phyloP scores from a whole-genome alignment of 2,329 filamentous ascomycete species.

The Fusarium multiceps region DNA sequence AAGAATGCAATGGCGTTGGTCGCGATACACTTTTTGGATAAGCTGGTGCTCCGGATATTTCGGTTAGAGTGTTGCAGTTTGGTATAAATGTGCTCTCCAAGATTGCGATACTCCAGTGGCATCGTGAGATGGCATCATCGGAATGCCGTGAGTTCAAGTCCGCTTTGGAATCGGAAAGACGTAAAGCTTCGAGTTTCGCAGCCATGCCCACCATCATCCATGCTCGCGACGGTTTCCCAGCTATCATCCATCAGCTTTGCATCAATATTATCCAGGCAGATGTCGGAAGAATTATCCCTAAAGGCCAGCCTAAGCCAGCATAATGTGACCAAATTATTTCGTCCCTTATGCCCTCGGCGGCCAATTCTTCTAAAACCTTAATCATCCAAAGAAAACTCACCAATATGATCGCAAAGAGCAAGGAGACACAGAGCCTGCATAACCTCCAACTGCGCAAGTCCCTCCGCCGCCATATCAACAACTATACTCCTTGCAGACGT shows the following conservation, averaged over 20 bases:
- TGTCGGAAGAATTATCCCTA: no score
- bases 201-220: constrained; percentile 44
- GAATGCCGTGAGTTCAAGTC: background rate
- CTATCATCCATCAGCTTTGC: background rate
- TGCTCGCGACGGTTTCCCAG: constrained; percentile 29
- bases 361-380: no score
- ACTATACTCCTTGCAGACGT: constrained; percentile 31
- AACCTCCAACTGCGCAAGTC: constrained; percentile 15
- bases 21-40: constrained; percentile 31
- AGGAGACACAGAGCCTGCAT: constrained; percentile 39
- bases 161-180: background rate
- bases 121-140: constrained; percentile 20
- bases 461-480: constrained; percentile 33
- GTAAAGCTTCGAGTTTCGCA: constrained; percentile 34
- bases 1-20: constrained; percentile 15
- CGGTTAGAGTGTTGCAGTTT: background rate
- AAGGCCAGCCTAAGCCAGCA: no score
- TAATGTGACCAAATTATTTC: no score
- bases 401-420: constrained; percentile 37
- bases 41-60: background rate
- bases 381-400: background rate
- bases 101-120: constrained; percentile 36
- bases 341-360: no score
- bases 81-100: constrained; percentile 37
- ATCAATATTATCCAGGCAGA: no score